A percentile compares a stretch with the other conserved stretches of the same genome.
These are phyloP conservation scores for Trichoderma oligosporum DNA, from an alignment of 2,329 filamentous ascomycete genomes.

Conservation along the genomic window DNA sequence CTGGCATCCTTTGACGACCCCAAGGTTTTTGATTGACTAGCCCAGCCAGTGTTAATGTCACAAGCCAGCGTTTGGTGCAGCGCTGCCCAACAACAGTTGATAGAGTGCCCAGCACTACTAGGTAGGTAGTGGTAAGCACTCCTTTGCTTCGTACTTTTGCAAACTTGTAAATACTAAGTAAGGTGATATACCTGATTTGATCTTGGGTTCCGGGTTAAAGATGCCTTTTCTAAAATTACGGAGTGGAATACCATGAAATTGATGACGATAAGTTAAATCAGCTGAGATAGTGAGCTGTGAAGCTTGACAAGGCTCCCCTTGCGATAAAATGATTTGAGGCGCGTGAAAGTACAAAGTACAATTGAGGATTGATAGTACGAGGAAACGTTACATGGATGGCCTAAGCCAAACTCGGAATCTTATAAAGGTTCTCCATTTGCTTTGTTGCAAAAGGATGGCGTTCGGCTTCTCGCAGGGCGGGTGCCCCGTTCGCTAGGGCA, in stretches of 20 bases:
- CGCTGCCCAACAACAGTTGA: constrained; percentile 1
- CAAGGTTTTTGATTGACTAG: background rate
- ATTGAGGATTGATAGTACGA: background rate
- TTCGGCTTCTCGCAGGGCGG: constrained; percentile 17
- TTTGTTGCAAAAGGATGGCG: background rate
- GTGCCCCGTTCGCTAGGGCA: constrained; percentile 13
- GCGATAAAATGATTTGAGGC: background rate
- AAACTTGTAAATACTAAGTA: too few relatives aligned
- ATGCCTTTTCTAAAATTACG: constrained; percentile 3
- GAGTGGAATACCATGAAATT: background rate
- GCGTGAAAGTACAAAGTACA: too few relatives aligned
- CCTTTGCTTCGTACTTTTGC: too few relatives aligned
- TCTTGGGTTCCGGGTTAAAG: too few relatives aligned
- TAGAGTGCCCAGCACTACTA: background rate
- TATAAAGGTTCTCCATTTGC: constrained; percentile 4
- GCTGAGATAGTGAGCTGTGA: background rate
- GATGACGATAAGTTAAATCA: constrained; percentile 2
- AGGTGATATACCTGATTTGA: too few relatives aligned
- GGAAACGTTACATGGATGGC: constrained; percentile 19
- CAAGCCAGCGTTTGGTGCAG: constrained; percentile 1
- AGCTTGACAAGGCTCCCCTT: background rate
- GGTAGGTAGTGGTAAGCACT: too few relatives aligned
- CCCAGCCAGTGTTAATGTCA: background rate
- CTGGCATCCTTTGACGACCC: background rate
- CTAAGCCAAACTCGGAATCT: constrained; percentile 12